Percentiles rank a stretch among this genome's conserved stretches.
These are phyloP conservation scores for Candida caryicola DNA, from an alignment of 805 yeast genomes.

Conservation along the genomic window DNA sequence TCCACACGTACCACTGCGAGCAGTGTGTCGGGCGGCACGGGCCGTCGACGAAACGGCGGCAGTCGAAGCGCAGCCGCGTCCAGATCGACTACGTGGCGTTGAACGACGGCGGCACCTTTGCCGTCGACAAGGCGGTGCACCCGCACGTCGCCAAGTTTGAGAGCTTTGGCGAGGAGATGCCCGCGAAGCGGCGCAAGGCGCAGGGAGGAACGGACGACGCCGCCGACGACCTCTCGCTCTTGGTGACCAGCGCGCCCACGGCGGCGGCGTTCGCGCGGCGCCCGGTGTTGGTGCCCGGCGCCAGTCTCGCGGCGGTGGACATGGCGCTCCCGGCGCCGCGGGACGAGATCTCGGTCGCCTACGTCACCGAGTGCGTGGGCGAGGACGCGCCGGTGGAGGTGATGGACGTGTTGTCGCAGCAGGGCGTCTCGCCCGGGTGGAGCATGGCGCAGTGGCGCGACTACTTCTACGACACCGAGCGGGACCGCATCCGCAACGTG, in stretches of 20 bases:
- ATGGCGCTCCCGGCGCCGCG: constrained; percentile 49
- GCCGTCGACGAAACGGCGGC: constrained; percentile 48
- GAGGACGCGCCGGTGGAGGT: constrained; percentile 66
- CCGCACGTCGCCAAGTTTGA: constrained; percentile 48
- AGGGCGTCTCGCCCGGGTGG: constrained; percentile 63
- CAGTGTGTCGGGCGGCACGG: constrained; percentile 47
- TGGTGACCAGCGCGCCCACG: not conserved
- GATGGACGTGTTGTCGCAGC: constrained; percentile 86
- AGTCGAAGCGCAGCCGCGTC: constrained; percentile 52
- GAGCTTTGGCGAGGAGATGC: constrained; percentile 25
- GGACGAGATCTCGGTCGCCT: constrained; percentile 48
- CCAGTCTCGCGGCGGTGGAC: constrained; percentile 34
- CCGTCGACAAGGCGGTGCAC: constrained; percentile 45
- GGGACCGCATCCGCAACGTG: constrained; percentile 75
- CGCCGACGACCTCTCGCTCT: not conserved
- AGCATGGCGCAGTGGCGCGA: constrained; percentile 68
- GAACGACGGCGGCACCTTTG: constrained; percentile 63
- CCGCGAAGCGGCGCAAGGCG: constrained; percentile 9
- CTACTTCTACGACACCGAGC: constrained; percentile 50
- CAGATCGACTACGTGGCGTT: constrained; percentile 76
- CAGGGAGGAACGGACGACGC: too few species aligned
- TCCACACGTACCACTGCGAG: constrained; percentile 55
- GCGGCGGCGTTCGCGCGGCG: constrained; percentile 6
- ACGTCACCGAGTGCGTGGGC: constrained; percentile 60
- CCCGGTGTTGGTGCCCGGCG: constrained; percentile 47